phyloP scores from a whole-genome alignment of 495 filamentous ascomycete species.

The Thermothielavioides terrestris region DNA sequence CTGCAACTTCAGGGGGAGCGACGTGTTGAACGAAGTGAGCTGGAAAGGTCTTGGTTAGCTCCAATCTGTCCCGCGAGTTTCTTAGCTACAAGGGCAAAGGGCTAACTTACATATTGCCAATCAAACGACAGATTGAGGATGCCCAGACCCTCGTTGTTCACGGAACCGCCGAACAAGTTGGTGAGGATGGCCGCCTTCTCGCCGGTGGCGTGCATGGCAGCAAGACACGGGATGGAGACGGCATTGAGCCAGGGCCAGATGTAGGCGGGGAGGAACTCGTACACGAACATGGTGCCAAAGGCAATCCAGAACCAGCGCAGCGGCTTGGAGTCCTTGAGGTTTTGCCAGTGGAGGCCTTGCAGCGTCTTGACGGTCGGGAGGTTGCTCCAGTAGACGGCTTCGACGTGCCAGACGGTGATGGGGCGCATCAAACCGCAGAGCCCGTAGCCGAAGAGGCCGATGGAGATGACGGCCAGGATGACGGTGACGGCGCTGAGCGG shows the following conservation, averaged over 20 bases:
- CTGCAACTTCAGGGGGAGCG: constrained; percentile 15
- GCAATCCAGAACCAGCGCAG: constrained; percentile 35
- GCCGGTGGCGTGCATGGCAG: constrained; percentile 24
- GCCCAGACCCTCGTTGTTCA: constrained; percentile 44
- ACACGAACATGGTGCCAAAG: constrained; percentile 35
- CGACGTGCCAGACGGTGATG: constrained; percentile 45
- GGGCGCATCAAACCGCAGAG: constrained; percentile 45
- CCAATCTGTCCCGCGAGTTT: not conserved
- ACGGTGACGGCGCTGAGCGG: constrained; percentile 26
- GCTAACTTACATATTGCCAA: constrained; percentile 45
- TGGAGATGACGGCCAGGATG: constrained; percentile 36
- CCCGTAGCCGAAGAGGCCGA: constrained; percentile 46
- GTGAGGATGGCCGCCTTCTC: constrained; percentile 46
- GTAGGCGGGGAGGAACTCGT: constrained; percentile 47
- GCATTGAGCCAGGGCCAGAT: constrained; percentile 47
- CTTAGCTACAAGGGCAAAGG: constrained; percentile 21
- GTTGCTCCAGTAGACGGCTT: constrained; percentile 40
- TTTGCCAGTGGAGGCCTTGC: constrained; percentile 34
- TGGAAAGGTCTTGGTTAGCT: constrained; percentile 17
- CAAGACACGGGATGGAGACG: constrained; percentile 50
- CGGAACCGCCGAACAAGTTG: constrained; percentile 48
- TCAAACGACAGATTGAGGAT: constrained; percentile 43
- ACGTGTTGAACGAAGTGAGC: constrained; percentile 31
- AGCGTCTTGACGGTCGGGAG: constrained; percentile 34
- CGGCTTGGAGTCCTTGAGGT: constrained; percentile 27